Base-by-base conservation (phyloP, 164 flowering plant genomes). In the Kingdonia uniflora region DNA sequence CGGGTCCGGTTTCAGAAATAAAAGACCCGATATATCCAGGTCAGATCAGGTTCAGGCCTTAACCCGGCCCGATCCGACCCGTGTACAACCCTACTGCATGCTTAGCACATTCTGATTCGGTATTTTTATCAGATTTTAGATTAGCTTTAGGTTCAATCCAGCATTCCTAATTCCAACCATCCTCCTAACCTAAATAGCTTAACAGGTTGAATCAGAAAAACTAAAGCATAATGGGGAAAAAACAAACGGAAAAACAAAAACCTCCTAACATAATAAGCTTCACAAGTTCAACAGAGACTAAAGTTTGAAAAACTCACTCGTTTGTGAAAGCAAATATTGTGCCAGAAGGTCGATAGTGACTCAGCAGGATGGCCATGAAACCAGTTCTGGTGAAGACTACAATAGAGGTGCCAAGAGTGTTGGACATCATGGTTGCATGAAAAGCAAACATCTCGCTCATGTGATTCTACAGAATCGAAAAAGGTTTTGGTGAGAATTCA, bases 381-480 rank as follows among this genome's bases (percentile, higher is more conserved):
- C 97, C 99, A 62, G 94, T 75, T 75, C 88, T 78, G 37, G 98
- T 92, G 81, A 92, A 92, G 68, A 88, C 96, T 42, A 88, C 91
- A 66, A 78, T 77, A 12, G 99, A 82, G 42, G 91, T 88, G 51
- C 95, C 90, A 41, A 92, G 95, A 25, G 94, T 92, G 71, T 92
- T 86, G 5, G 99, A 81, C 95, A 92, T 92, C 86, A 79, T 82
- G 47, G 97, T 89, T 59, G 99, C 95, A 76, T 92, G 97, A 68
- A 73, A 92, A 14, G 99, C 97, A 74, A 92, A 92, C 95, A 92
- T 85, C 70, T 92, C 98, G 38, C 98, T 88, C 84, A 73, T 92
- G 54, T 91, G 95, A 65, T 88, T 92, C 98, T 92, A 65, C 77
- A 75, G 33, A 60, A 51, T 52, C 58, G 8, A 67, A 59, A 43